Base-by-base conservation (phyloP, 345 rosid genomes). In the Excoecaria cochinchinensis region DNA sequence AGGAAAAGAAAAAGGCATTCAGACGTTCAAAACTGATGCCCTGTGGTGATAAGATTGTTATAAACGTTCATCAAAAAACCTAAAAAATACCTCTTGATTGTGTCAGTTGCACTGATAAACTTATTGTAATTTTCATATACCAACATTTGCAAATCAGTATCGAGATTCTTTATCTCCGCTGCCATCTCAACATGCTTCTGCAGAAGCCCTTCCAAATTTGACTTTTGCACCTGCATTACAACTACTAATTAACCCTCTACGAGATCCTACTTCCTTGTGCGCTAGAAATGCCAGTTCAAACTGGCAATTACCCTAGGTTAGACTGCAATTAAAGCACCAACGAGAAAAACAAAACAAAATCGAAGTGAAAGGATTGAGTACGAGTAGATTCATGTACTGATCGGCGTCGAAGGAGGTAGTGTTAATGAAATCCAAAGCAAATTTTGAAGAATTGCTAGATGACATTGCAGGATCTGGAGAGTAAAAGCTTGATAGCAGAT, bases 131-230 rank as follows among this genome's bases (percentile, higher is more conserved):
- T 96, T 79, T 96, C 98, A 78, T 93, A 96, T 11, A 93, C 97
- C 44, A 96, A 71, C 98, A 93, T 96, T 84, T 96, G 99, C 87
- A 96, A 86, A 83, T 96, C 99, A 19, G 99, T 93, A 63, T 96
- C 99, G 10, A 96, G 91, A 86, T 96, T 96, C 79, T 96, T 96
- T 24, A 96, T 93, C 90, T 96, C 97, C 0, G 98, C 94, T 21
- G 98, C 99, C 98, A 96, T 93, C 76, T 89, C 91, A 40, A 96
- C 99, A 74, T 96, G 99, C 79, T 88, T 89, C 79, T 91, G 95
- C 73, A 93, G 79, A 77, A 96, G 91, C 80, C 88, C 91, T 83
- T 92, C 99, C 83, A 96, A 76, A 80, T 89, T 96, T 22, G 97
- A 89, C 79, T 87, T 93, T 64, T 89, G 91, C 48, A 84, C 90